Conservation (phyloP, 1,284 basidiomycete species). For the Moesziomyces aphidis region DNA sequence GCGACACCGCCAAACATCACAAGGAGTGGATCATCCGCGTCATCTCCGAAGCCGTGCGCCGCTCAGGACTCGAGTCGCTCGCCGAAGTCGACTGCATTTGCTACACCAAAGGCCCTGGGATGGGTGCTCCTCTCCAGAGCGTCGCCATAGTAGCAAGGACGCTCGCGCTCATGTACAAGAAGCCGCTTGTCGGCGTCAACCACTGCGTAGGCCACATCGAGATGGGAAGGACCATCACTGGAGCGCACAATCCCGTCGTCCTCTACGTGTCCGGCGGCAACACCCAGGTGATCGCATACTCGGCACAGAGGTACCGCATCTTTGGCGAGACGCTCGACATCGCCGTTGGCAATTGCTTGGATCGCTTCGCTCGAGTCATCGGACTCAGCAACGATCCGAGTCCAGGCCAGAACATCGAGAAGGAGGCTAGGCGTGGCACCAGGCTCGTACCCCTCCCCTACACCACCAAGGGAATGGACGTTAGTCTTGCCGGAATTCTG, state of each 20-base stretch:
- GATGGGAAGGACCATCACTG: slow-evolving; percentile 96
- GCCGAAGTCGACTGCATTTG: slow-evolving; percentile 92
- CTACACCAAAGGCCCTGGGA: slow-evolving; percentile 98
- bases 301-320: slow-evolving; percentile 91
- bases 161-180: slow-evolving; percentile 84
- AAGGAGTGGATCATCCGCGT: slow-evolving; percentile 90
- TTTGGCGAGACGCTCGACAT: slow-evolving; percentile 99
- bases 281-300: slow-evolving; percentile 99
- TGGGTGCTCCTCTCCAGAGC: slow-evolving; percentile 96
- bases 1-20: slow-evolving; percentile 95
- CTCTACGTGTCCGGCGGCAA: slow-evolving; percentile 99
- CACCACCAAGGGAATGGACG: slow-evolving; percentile 98
- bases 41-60: slow-evolving; percentile 81
- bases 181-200: slow-evolving; percentile 95
- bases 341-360: slow-evolving; percentile 97
- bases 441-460: slow-evolving; percentile 88
- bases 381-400: slow-evolving; percentile 94
- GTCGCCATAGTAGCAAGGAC: slow-evolving; percentile 96
- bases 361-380: slow-evolving; percentile 96
- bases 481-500: slow-evolving; percentile 92
- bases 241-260: slow-evolving; percentile 93
- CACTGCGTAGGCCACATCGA: slow-evolving; percentile 99
- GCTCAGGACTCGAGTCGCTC: slow-evolving; percentile 77
- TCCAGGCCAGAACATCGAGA: slow-evolving; percentile 99
- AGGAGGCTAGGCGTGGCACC: slow-evolving; percentile 85